These are phyloP conservation scores for Chalciporus pseudorubinellus DNA, from an alignment of 768 basidiomycete genomes.

Conservation along the genomic window DNA sequence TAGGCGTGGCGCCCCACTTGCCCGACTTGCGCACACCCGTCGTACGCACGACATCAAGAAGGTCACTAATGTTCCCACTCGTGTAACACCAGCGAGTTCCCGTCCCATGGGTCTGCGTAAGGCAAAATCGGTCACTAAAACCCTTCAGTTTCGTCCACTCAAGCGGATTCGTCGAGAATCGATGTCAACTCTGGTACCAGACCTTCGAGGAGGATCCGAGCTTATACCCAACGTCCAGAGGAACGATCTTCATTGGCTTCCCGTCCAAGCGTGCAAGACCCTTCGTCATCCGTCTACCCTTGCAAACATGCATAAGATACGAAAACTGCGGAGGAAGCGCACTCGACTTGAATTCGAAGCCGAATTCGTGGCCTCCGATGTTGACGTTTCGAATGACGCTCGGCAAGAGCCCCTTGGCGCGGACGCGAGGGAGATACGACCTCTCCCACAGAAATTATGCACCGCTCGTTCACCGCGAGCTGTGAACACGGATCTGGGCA, in stretches of 20 bases:
- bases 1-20: neutral
- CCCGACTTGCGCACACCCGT: neutral
- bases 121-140: neutral
- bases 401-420: constrained; percentile 12
- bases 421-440: constrained; percentile 18
- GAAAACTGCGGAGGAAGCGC: constrained; percentile 16
- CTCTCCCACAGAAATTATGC: constrained; percentile 20
- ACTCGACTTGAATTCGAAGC: constrained; percentile 18
- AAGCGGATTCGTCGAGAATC: constrained; percentile 16
- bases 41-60: neutral
- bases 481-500: neutral
- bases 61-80: neutral
- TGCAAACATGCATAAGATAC: neutral
- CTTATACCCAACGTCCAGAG: neutral
- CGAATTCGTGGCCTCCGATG: neutral
- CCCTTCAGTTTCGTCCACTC: neutral
- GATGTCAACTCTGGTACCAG: neutral
- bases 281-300: neutral
- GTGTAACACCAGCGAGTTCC: neutral
- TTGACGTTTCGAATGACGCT: neutral
- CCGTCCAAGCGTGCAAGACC: neutral
- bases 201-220: neutral
- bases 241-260: neutral
- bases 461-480: neutral
- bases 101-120: neutral